Percentiles rank a stretch among this genome's conserved stretches.
These are phyloP conservation scores for Quercus lobata DNA, from an alignment of 331 rosid species.

Conservation along the genomic window DNA sequence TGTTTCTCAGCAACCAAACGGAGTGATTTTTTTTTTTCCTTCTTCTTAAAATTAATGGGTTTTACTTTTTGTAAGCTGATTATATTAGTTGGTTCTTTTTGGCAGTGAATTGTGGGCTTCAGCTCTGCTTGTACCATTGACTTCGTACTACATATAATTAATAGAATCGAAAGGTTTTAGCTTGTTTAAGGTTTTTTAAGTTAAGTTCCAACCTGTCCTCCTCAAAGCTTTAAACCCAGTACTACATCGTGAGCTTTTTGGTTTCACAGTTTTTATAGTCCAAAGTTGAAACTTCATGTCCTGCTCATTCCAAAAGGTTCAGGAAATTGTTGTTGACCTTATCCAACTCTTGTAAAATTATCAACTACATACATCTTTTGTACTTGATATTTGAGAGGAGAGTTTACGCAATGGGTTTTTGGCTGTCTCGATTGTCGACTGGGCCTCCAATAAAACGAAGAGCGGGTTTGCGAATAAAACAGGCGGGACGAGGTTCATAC, in stretches of 20 bases:
- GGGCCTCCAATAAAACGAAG: conserved; percentile 72
- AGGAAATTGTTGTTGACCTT: not conserved
- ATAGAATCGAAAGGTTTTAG: not conserved
- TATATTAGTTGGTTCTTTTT: not conserved
- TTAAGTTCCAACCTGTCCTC: not conserved
- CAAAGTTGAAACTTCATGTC: not conserved
- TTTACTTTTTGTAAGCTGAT: not conserved
- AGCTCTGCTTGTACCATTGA: not conserved
- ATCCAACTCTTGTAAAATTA: conserved; percentile 13
- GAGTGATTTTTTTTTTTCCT: not conserved
- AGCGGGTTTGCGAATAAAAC: conserved; percentile 75
- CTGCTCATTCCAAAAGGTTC: not conserved
- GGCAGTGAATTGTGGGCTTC: not conserved
- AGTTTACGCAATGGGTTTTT: conserved; percentile 32
- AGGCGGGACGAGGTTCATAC: conserved; percentile 94
- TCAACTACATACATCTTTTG: not conserved
- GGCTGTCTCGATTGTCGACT: conserved; percentile 42
- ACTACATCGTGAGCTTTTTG: too few species aligned
- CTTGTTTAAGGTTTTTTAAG: not conserved
- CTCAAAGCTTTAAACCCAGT: too few species aligned
- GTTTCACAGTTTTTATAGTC: not conserved
- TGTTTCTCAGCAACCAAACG: conserved; percentile 15
- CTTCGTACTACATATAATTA: not conserved
- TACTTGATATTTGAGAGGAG: not conserved
- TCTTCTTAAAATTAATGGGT: not conserved